Percentiles rank a stretch among this genome's conserved stretches.
Conservation (phyloP, 441 rosid genomes). For the Manihot esculenta region DNA sequence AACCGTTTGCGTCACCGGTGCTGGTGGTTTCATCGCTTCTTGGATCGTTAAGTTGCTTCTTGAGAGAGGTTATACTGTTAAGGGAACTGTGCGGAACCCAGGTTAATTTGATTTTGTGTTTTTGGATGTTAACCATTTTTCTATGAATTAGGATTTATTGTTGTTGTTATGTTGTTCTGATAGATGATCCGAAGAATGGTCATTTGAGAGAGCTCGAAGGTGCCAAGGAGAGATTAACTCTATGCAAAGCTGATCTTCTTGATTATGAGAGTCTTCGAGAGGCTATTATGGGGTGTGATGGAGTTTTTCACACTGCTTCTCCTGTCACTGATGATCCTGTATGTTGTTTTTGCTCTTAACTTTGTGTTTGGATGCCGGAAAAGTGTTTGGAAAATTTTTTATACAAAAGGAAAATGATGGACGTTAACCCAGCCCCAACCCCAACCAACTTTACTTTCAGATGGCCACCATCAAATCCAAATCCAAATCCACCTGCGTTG, state of each 20-base stretch:
- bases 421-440: not conserved
- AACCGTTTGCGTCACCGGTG: conserved; percentile 90
- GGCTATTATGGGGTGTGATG: conserved; percentile 74
- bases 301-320: conserved; percentile 88
- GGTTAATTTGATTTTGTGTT: conserved; percentile 34
- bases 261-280: conserved; percentile 57
- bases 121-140: not conserved
- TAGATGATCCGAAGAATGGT: conserved; percentile 75
- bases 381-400: not conserved
- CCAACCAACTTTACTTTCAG: not conserved
- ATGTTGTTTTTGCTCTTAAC: conserved; percentile 9
- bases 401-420: not conserved
- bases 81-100: conserved; percentile 84
- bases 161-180: not conserved
- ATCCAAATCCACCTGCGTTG: not conserved
- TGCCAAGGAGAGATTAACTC: conserved; percentile 68
- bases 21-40: conserved; percentile 92
- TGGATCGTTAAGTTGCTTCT: conserved; percentile 83
- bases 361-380: conserved; percentile 26
- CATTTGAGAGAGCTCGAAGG: conserved; percentile 87
- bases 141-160: not conserved
- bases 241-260: conserved; percentile 79
- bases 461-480: too few species aligned
- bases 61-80: conserved; percentile 69
- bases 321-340: conserved; percentile 92